Conservation (phyloP, 768 basidiomycete species). For the Russula compacta region DNA sequence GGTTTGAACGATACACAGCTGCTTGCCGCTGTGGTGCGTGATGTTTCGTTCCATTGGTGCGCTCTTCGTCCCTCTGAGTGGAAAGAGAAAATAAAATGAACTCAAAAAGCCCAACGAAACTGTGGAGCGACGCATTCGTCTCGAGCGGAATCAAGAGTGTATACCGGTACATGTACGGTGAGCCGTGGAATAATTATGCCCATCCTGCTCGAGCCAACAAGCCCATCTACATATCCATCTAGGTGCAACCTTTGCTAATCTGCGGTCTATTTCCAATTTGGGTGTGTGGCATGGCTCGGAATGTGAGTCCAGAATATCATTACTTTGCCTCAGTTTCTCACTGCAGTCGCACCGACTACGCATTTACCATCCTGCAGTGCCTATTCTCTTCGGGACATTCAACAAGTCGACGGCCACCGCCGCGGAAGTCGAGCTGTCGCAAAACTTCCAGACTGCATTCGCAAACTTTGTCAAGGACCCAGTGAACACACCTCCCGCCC, state of each 20-base stretch:
- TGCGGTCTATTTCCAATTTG: background rate
- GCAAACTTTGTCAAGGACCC: slow-evolving; percentile 7
- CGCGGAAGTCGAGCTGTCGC: slow-evolving; percentile 21
- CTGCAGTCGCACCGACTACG: background rate
- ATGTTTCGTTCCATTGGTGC: background rate
- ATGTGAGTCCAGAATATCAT: background rate
- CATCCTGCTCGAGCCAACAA: background rate
- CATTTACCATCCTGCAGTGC: slow-evolving; percentile 8
- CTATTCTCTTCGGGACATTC: slow-evolving; percentile 25
- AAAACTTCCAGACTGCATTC: slow-evolving; percentile 17
- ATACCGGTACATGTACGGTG: slow-evolving; percentile 10
- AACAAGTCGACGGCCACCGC: slow-evolving; percentile 22
- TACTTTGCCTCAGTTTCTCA: background rate
- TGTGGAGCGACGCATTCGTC: slow-evolving; percentile 9
- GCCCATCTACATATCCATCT: background rate
- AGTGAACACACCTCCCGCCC: background rate
- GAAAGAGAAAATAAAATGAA: too few species aligned
- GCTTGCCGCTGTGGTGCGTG: background rate
- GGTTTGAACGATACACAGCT: background rate
- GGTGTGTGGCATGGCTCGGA: background rate
- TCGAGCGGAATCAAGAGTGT: background rate
- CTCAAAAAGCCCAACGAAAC: slow-evolving; percentile 4
- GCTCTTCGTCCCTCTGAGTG: background rate
- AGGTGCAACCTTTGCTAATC: slow-evolving; percentile 1
- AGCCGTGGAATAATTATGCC: too few species aligned